Evolutionary conservation across 2,329 filamentous ascomycete species (phyloP).

Genomic region (Aspergillus floridensis): DNA sequence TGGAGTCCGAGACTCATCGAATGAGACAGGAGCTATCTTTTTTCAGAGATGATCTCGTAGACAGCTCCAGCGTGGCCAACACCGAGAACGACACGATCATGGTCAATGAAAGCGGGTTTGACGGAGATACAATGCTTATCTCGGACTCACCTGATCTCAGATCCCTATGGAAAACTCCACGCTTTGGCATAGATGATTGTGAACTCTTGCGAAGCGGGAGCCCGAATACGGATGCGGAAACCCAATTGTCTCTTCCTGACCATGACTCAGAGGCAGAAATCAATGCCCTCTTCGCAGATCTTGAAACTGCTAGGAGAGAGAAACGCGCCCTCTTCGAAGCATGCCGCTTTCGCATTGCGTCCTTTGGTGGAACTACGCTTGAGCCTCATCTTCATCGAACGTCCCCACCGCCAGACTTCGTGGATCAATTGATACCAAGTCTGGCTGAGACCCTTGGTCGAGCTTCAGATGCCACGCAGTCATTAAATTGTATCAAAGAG

Average conservation of each 20-base stretch:
- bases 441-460: conserved; percentile 36
- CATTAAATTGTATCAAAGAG: conserved; percentile 35
- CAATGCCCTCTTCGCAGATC: conserved; percentile 32
- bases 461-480: conserved; percentile 38
- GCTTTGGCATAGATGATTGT: conserved; percentile 19
- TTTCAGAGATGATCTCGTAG: conserved; percentile 8
- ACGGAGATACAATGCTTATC: conserved; percentile 26
- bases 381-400: conserved; percentile 24
- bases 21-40: conserved; percentile 22
- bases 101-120: conserved; percentile 29
- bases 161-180: conserved; percentile 8
- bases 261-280: conserved; percentile 26
- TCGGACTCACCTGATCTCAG: conserved; percentile 35
- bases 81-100: conserved; percentile 26
- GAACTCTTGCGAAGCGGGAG: conserved; percentile 14
- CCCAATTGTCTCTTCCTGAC: conserved; percentile 17
- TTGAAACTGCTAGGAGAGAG: conserved; percentile 40
- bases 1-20: conserved; percentile 21
- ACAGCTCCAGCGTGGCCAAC: not conserved
- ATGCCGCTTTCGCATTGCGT: conserved; percentile 33
- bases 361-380: conserved; percentile 22
- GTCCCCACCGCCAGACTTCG: conserved; percentile 39
- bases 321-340: conserved; percentile 41
- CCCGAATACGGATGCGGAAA: conserved; percentile 17
- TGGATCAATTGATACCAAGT: conserved; percentile 37